Evolutionary conservation across 1,284 basidiomycete species (phyloP).

Genomic region (Malassezia pachydermatis): DNA sequence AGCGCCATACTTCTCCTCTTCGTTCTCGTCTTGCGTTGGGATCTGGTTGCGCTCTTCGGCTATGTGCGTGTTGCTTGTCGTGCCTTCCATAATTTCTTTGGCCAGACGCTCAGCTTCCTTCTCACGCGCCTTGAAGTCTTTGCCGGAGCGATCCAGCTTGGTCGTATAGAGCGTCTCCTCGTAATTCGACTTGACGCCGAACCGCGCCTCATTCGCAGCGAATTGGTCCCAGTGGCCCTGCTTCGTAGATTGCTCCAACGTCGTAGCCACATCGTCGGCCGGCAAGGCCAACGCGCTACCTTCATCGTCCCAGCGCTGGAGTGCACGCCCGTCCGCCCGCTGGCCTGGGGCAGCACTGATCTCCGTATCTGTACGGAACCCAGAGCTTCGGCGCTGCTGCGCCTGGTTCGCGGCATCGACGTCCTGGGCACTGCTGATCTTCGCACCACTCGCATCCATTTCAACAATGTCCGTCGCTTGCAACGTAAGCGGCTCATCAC

Average conservation of each 20-base stretch:
- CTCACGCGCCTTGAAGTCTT: conserved; percentile 81
- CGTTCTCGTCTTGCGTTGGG: conserved; percentile 63
- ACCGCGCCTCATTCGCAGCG: conserved; percentile 79
- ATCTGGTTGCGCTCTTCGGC: conserved; percentile 79
- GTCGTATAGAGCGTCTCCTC: conserved; percentile 94
- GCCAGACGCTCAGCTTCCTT: conserved; percentile 76
- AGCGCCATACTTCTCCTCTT: conserved; percentile 96
- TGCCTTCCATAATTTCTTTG: conserved; percentile 67
- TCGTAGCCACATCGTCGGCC: not conserved
- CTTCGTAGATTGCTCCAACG: conserved; percentile 14
- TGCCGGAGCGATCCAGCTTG: conserved; percentile 70
- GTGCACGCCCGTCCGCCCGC: conserved; percentile 4
- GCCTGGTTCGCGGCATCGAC: conserved; percentile 1
- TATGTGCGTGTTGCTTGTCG: conserved; percentile 63
- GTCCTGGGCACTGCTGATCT: conserved; percentile 5
- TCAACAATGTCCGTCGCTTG: conserved; percentile 7
- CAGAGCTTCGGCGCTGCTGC: conserved; percentile 4
- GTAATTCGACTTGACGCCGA: conserved; percentile 82
- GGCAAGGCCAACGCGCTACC: not conserved
- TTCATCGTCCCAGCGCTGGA: conserved; percentile 18
- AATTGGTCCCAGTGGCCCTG: conserved; percentile 85
- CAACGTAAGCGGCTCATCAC: conserved; percentile 8
- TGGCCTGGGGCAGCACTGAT: not conserved
- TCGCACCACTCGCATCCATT: conserved; percentile 8
- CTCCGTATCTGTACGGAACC: conserved; percentile 20